Evolutionary conservation across 148 eudicot genomes (phyloP), one percentile per base, ranked within the genome.

Genomic region (Fagopyrum esculentum): DNA sequence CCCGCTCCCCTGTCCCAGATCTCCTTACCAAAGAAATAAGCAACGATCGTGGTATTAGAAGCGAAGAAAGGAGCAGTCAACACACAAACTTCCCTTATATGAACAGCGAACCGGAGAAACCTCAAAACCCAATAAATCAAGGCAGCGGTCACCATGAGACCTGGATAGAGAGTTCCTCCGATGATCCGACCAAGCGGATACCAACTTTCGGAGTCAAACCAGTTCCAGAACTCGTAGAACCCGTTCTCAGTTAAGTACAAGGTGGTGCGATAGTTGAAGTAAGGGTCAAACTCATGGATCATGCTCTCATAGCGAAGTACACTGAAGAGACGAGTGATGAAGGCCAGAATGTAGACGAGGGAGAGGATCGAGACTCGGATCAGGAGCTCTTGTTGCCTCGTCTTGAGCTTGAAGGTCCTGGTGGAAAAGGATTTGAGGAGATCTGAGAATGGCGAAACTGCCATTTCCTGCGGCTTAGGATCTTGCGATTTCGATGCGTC

Each of bases 201-300:
- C 98, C 98, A 95, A 69, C 92, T 87, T 82, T 95, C 98, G 1
- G 85, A 90, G 48, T 95, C 98, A 43, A 95, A 95, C 98, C 98
- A 95, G 81, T 92, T 95, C 97, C 97, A 92, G 73, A 95, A 95
- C 68, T 95, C 97, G 59, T 95, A 89, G 73, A 95, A 95, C 0
- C 98, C 98, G 19, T 92, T 92, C 68, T 87, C 83, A 43, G 96
- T 92, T 30, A 95, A 66, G 76, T 71, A 95, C 8, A 92, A 84
- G 8, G 98, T 95, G 17, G 97, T 93, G 0, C 98, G 74, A 76
- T 95, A 95, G 45, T 95, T 95, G 86, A 94, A 94, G 73, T 94
- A 94, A 0, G 98, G 98, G 73, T 94, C 98, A 75, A 94, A 94
- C 68, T 94, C 98, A 73, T 95, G 98, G 90, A 95, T 95, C 98